Percentiles rank a stretch among this genome's conserved stretches.
Conservation (phyloP, 2,329 filamentous ascomycete genomes). For the Ciborinia camelliae region DNA sequence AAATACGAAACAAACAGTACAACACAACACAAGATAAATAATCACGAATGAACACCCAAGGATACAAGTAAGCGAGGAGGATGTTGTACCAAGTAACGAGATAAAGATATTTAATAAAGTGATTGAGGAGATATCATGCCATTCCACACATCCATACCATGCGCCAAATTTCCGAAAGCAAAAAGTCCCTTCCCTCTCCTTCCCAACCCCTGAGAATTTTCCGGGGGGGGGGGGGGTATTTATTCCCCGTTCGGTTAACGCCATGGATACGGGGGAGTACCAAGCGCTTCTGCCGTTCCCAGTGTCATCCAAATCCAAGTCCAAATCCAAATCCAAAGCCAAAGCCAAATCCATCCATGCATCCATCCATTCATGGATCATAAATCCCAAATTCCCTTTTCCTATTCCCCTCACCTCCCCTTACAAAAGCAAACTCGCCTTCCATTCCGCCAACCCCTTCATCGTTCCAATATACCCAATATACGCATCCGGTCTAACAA, state of each 20-base stretch:
- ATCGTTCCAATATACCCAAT: conserved; percentile 30
- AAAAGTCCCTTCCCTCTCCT: neutral
- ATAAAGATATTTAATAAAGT: too few relatives aligned
- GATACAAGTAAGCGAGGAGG: too few relatives aligned
- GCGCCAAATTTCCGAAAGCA: neutral
- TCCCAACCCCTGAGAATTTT: neutral
- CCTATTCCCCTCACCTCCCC: neutral
- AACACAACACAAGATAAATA: too few relatives aligned
- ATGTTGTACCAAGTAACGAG: too few relatives aligned
- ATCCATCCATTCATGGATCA: neutral
- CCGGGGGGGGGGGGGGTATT: too few relatives aligned
- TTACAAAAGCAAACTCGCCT: conserved; percentile 16
- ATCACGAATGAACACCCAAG: too few relatives aligned
- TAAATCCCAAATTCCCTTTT: neutral
- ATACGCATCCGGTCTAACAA: conserved; percentile 30
- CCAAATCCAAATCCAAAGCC: neutral
- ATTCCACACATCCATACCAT: neutral
- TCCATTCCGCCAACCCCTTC: conserved; percentile 24
- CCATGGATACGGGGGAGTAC: too few relatives aligned
- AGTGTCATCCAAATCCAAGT: neutral
- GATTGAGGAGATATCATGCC: too few relatives aligned
- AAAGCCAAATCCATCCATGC: neutral
- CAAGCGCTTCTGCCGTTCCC: neutral
- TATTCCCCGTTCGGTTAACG: too few relatives aligned
- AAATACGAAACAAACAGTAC: too few relatives aligned